Conservation (phyloP, 2,329 filamentous ascomycete genomes). For the Cryoendolithus antarcticus region DNA sequence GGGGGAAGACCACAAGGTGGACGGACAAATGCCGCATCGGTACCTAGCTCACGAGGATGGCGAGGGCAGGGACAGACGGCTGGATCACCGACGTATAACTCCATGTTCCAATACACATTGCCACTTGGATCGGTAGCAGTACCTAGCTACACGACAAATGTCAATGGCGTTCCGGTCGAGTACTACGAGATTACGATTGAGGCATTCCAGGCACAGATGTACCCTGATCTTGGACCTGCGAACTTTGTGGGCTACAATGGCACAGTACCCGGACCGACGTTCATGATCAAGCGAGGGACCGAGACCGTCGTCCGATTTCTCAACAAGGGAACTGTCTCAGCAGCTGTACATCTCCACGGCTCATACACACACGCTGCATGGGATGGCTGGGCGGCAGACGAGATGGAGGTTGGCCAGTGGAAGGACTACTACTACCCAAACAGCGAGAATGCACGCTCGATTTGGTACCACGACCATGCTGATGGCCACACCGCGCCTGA, state of each 20-base stretch:
- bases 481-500: constrained; percentile 38
- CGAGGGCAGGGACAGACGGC: constrained; percentile 11
- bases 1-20: not conserved
- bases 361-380: constrained; percentile 31
- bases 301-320: constrained; percentile 43
- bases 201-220: constrained; percentile 30
- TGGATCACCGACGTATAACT: constrained; percentile 11
- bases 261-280: constrained; percentile 41
- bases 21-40: not conserved
- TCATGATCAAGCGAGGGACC: constrained; percentile 35
- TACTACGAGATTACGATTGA: constrained; percentile 36
- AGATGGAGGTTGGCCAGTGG: constrained; percentile 35
- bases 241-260: constrained; percentile 36
- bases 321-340: constrained; percentile 35
- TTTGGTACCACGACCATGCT: constrained; percentile 46
- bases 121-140: constrained; percentile 12
- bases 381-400: constrained; percentile 44
- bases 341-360: constrained; percentile 44
- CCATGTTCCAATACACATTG: constrained; percentile 12
- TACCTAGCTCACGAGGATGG: constrained; percentile 3
- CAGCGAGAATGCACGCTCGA: constrained; percentile 37
- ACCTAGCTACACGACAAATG: constrained; percentile 22
- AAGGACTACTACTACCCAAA: constrained; percentile 55
- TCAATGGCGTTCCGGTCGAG: constrained; percentile 28
- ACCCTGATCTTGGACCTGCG: constrained; percentile 29